Evolutionary conservation across 192 early-diverging fungal species (phyloP).

Genomic region (Mortierella alpina): DNA sequence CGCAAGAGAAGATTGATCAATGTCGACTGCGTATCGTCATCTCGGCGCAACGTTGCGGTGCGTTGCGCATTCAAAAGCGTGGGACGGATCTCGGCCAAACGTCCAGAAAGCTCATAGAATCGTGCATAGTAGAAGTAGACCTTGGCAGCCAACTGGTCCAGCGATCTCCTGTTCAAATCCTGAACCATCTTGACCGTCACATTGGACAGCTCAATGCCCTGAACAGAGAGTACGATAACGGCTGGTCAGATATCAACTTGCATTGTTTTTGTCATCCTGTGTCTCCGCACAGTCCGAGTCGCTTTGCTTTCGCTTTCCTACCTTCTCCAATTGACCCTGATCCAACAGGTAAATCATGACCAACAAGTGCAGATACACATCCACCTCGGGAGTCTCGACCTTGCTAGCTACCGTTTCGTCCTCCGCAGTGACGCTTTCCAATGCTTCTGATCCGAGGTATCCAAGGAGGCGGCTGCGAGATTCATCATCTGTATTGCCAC

Average conservation of each 20-base stretch:
- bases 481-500: conserved; percentile 31
- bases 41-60: conserved; percentile 90
- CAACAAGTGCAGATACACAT: conserved; percentile 86
- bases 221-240: not conserved
- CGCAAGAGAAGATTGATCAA: conserved; percentile 91
- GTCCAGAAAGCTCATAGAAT: conserved; percentile 83
- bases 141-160: conserved; percentile 91
- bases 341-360: conserved; percentile 88
- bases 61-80: conserved; percentile 85
- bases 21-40: conserved; percentile 87
- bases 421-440: conserved; percentile 62
- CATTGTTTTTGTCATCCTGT: not conserved
- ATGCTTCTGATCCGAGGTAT: conserved; percentile 53
- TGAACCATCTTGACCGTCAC: conserved; percentile 72
- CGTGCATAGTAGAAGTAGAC: conserved; percentile 95
- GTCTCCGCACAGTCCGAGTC: not conserved
- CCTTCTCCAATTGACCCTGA: conserved; percentile 75
- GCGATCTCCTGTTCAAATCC: conserved; percentile 83
- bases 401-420: conserved; percentile 37
- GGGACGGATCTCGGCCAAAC: conserved; percentile 80
- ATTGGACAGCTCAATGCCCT: conserved; percentile 78
- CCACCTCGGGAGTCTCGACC: conserved; percentile 76
- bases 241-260: not conserved
- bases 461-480: conserved; percentile 38
- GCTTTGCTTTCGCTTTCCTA: conserved; percentile 13